Base-by-base conservation (phyloP, 176 grass and related monocot genomes). In the Cenchrus fungigraminus region DNA sequence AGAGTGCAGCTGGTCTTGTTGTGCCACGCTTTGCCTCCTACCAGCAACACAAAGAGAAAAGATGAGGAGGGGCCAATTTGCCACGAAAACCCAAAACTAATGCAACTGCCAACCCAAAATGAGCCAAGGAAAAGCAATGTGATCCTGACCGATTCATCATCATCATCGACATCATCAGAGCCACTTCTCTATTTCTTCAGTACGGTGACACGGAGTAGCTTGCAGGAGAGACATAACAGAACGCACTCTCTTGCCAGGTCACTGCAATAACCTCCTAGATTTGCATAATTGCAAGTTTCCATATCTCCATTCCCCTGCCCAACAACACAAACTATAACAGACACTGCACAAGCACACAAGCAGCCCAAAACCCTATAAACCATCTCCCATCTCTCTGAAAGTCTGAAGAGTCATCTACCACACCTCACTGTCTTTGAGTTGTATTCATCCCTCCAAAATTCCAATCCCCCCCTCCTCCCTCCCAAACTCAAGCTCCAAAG, bases 351-450 rank as follows among this genome's bases (percentile, higher is more conserved):
- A 47, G 19, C 4, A 6, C 61, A 22, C 58, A 73, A 73, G 28
- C 37, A 73, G 25, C 57, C 45, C 71, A 75, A 75, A 84, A 84
- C 82, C 71, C 82, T 74, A 84, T 84, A 84, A 83, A 79, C 75
- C 80, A 79, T 84, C 80, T 71, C 71, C 7, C 71, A 17, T 56
- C 11, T 10, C 68, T 10, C 71, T 52, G 12, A 28, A 6, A 9
- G 17, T 10, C 71, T 52, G 12, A 28, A 6, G 19, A 56, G 2
- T 37, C 29, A 37, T 16, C 65, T 9, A 68, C 15, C 37, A 6
- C 29, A 13, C 12, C 16, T 3, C 11, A 9, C 11, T 52, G 63
- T n/a, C 6, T 32, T 32, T 40, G 37, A 40, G 37, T 4, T 40
- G 37, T n/a, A 3, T 19, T 65, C 52, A 0, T 44, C 8, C 42